Evolutionary conservation across 768 basidiomycete species (phyloP), one percentile per base, ranked within the genome.

Genomic region (Suillus variegatus): DNA sequence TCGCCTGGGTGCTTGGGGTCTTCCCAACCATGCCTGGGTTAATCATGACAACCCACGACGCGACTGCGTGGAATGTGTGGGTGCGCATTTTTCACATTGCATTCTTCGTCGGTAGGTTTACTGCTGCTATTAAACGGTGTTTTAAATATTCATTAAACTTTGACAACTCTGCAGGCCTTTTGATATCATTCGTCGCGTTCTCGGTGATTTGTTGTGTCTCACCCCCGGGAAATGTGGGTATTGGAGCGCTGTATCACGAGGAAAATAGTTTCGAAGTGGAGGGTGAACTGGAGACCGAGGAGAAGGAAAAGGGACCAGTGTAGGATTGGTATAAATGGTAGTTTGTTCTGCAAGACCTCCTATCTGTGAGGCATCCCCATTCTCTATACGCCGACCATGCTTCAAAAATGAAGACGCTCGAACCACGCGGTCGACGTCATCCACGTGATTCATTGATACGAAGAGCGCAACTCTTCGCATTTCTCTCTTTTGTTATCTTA

Each of bases 71-170:
- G 57, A 69, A 66, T 61, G 56, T 55, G 40, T 69, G 69, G 69
- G 65, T 69, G 52, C 57, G 64, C 44, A 58, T 65, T 28, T 70
- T 70, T 61, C 66, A 70, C 36, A 70, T 70, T 36, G 63, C 69
- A 18, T 70, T 70, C 68, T 46, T 70, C 51, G 66, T 69, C 20
- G 69, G 68, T 63, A 36, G 16, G 61, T 62, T 47, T 28, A 28
- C 28, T 25, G 12, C 9, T 6, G 13, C 25, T 16, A 5, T 62
- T 4, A 22, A 62, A 55, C 10, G 5, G 10, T 4, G 6, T n/a
- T 5, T 55, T 55, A 2, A 52, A 35, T 62, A n/a, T 25, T 52
- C 5, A n/a, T 2, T 55, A 7, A 35, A n/a, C 13, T 55, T 55
- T 1, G 54, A 32, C 6, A 10, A 36, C 12, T 13, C 12, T 20